Conservation (phyloP, 1,284 basidiomycete species). For the Trametes sp. region DNA sequence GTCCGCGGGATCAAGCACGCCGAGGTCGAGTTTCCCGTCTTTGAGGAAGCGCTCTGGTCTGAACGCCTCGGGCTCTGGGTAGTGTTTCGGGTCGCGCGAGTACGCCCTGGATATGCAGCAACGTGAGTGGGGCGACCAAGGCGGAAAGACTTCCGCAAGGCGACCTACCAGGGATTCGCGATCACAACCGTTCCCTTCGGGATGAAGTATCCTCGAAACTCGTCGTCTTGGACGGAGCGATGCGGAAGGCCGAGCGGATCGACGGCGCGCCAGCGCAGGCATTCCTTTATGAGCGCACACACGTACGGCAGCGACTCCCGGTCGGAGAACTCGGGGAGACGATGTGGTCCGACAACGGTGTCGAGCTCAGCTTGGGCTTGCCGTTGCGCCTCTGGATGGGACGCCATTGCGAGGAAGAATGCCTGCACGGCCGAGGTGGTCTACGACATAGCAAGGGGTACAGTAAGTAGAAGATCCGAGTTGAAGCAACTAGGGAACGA, state of each 20-base stretch:
- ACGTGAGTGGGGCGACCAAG: no score
- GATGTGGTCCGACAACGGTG: slow-evolving; percentile 35
- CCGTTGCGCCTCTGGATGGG: slow-evolving; percentile 37
- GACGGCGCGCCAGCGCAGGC: slow-evolving; percentile 39
- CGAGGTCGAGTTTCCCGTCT: slow-evolving; percentile 26
- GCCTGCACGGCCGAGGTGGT: slow-evolving; percentile 9
- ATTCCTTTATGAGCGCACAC: slow-evolving; percentile 41
- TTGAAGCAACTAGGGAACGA: no score
- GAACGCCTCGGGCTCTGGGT: slow-evolving; percentile 28
- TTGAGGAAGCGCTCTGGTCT: slow-evolving; percentile 30
- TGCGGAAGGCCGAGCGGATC: slow-evolving; percentile 21
- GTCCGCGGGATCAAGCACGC: slow-evolving; percentile 18
- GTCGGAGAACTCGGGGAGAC: slow-evolving; percentile 42
- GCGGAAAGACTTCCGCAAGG: no score
- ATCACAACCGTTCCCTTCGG: slow-evolving; percentile 28
- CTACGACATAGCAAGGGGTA: slow-evolving; percentile 1
- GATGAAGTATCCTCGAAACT: slow-evolving; percentile 31
- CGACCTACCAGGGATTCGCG: slow-evolving; percentile 16
- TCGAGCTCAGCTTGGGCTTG: slow-evolving; percentile 42
- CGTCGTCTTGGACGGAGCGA: slow-evolving; percentile 18
- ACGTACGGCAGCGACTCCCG: slow-evolving; percentile 39
- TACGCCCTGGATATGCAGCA: neutral
- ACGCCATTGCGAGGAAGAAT: slow-evolving; percentile 40
- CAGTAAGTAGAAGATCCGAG: neutral
- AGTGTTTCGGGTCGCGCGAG: neutral